Percentiles rank a stretch among this genome's conserved stretches.
These are phyloP conservation scores for Alternaria sp. DNA, from an alignment of 2,329 filamentous ascomycete species.

Conservation along the genomic window DNA sequence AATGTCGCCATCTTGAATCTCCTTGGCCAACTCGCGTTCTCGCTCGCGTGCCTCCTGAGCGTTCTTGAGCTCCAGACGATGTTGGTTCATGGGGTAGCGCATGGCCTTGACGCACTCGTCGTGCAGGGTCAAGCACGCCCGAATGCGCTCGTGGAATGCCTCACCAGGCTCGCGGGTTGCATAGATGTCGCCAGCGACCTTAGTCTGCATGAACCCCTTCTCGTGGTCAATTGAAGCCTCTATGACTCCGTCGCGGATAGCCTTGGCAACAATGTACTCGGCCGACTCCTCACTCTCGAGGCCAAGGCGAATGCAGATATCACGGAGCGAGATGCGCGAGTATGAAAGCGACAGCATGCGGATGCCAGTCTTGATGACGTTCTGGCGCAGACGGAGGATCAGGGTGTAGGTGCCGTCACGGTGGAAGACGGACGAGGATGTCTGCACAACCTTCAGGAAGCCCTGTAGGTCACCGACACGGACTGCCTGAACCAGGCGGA, in stretches of 20 bases:
- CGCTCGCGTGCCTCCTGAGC: conserved; percentile 97
- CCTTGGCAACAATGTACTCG: conserved; percentile 99
- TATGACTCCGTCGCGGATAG: conserved; percentile 95
- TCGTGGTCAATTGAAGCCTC: conserved; percentile 94
- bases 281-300: conserved; percentile 95
- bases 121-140: conserved; percentile 86
- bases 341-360: conserved; percentile 99
- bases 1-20: conserved; percentile 96
- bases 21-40: conserved; percentile 96
- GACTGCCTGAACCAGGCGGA: conserved; percentile 91
- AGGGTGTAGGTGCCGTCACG: conserved; percentile 94
- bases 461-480: conserved; percentile 95
- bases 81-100: conserved; percentile 99
- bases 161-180: conserved; percentile 94
- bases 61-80: conserved; percentile 95
- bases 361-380: conserved; percentile 99
- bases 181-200: conserved; percentile 94
- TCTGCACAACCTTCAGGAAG: conserved; percentile 85
- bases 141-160: conserved; percentile 96
- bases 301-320: conserved; percentile 95
- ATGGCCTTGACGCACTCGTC: conserved; percentile 99
- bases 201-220: conserved; percentile 97
- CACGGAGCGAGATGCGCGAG: conserved; percentile 92
- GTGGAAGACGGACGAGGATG: conserved; percentile 83
- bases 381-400: conserved; percentile 92